These are phyloP conservation scores for Trichoderma atrobrunneum DNA, from an alignment of 2,329 filamentous ascomycete species.

Conservation along the genomic window DNA sequence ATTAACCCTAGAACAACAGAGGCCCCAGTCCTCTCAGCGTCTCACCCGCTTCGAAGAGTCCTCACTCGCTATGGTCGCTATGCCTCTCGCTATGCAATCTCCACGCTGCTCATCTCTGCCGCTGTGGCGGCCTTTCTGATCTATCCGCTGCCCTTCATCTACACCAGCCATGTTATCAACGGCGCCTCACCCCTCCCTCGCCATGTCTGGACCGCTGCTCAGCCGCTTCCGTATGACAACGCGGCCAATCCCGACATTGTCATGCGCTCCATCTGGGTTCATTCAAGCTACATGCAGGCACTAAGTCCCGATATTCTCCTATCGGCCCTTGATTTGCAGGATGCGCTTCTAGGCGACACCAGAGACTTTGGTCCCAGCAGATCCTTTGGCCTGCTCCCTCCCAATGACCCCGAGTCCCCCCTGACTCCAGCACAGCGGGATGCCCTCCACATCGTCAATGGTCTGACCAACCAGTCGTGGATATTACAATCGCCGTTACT, in stretches of 20 bases:
- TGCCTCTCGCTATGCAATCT: constrained; percentile 69
- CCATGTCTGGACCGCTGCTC: constrained; percentile 78
- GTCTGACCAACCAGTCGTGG: constrained; percentile 63
- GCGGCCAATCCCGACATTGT: constrained; percentile 64
- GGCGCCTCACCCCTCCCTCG: constrained; percentile 70
- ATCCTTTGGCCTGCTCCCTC: constrained; percentile 29
- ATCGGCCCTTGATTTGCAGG: constrained; percentile 66
- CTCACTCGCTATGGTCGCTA: constrained; percentile 69
- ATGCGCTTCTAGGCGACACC: constrained; percentile 63
- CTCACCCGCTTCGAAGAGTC: constrained; percentile 62
- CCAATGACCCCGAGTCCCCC: constrained; percentile 30
- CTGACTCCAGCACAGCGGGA: constrained; percentile 49
- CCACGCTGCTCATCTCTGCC: constrained; percentile 71
- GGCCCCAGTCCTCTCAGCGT: constrained; percentile 62
- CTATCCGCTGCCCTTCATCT: constrained; percentile 74
- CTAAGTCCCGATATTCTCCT: constrained; percentile 63
- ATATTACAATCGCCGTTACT: constrained; percentile 80
- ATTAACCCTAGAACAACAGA: constrained; percentile 61
- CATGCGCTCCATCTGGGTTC: constrained; percentile 79
- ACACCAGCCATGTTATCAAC: constrained; percentile 68
- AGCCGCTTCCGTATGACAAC: constrained; percentile 54
- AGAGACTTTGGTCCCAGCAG: constrained; percentile 52
- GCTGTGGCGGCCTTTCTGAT: constrained; percentile 66
- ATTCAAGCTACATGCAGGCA: constrained; percentile 77
- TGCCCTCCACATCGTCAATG: constrained; percentile 57